Evolutionary conservation across 2,329 filamentous ascomycete genomes (phyloP), one percentile per base, ranked within the genome.

Genomic region (Penicillium sumatraense): DNA sequence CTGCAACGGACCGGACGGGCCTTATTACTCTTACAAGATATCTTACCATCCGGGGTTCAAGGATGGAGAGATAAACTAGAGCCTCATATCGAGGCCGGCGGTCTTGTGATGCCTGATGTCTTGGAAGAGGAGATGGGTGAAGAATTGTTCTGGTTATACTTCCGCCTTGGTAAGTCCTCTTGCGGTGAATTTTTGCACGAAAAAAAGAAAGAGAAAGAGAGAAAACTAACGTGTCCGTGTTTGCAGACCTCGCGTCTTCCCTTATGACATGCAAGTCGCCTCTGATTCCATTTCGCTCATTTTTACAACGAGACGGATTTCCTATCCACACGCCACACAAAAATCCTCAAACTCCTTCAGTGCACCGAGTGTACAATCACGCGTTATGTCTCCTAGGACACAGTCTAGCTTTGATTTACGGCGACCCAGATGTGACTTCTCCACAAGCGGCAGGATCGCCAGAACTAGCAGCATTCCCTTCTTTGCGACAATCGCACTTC

Each of bases 171-270:
- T 66, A 54, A 27, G 56, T 54, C 2, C 21, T n/a, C 24, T n/a
- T 18, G 7, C 3, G 9, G 14, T 18, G 14, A 14, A 23, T 20
- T 10, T 4, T 2, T n/a, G 21, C 26, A 29, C 2, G 16, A 46
- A 21, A 16, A 11, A n/a, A n/a, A n/a, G n/a, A n/a, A n/a, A n/a
- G n/a, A n/a, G n/a, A n/a, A n/a, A n/a, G n/a, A n/a, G n/a, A n/a
- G n/a, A n/a, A 2, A 23, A 8, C 21, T 29, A 35, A 53, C 1
- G 8, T 31, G 13, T 3, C 26, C n/a, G 4, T 3, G 5, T 16
- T 24, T 24, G 3, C 10, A 66, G 63, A 67, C 41, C 57, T 67
- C 2, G 63, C 65, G 13, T 53, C 61, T 2, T 66, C 60, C 7
- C 59, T 67, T 5, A 49, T 51, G 10, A 46, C 46, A 14, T 41